A percentile compares a stretch with the other conserved stretches of the same genome.
phyloP scores from a whole-genome alignment of 306 rosid species.

The Cucurbita argyrosperma region DNA sequence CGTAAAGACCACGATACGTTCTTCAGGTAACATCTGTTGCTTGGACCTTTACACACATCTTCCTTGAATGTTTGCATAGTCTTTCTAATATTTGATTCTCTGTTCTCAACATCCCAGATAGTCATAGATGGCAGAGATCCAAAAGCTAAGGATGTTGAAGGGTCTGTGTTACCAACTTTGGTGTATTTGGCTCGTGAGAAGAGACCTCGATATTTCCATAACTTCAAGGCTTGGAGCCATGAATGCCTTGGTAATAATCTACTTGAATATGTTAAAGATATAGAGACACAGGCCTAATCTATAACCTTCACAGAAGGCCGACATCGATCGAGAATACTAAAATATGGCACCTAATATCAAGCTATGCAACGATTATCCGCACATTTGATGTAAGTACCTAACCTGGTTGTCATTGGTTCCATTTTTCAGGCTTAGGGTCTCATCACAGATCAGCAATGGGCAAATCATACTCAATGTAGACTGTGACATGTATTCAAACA shows the following conservation, averaged over 20 bases:
- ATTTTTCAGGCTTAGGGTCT: conserved; percentile 62
- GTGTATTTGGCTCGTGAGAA: conserved; percentile 82
- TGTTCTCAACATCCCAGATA: conserved; percentile 21
- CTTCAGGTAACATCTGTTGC: conserved; percentile 29
- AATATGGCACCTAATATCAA: background rate
- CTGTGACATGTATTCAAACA: conserved; percentile 81
- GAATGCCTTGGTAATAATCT: conserved; percentile 58
- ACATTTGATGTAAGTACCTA: background rate
- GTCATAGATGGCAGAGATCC: conserved; percentile 42
- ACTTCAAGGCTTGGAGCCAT: conserved; percentile 88
- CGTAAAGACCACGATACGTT: conserved; percentile 51
- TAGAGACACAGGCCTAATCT: background rate
- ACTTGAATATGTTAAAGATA: background rate
- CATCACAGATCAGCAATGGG: conserved; percentile 71
- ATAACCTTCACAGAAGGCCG: background rate
- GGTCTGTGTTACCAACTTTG: conserved; percentile 41
- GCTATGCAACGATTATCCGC: background rate
- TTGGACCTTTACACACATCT: background rate
- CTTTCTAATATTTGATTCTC: background rate
- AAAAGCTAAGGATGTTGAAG: conserved; percentile 38
- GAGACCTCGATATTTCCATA: conserved; percentile 52
- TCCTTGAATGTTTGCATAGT: background rate
- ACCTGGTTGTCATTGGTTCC: background rate
- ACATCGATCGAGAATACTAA: background rate
- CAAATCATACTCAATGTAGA: conserved; percentile 57